Evolutionary conservation across 176 grass and related monocot genomes (phyloP).

Genomic region (Chrysopogon serrulatus): DNA sequence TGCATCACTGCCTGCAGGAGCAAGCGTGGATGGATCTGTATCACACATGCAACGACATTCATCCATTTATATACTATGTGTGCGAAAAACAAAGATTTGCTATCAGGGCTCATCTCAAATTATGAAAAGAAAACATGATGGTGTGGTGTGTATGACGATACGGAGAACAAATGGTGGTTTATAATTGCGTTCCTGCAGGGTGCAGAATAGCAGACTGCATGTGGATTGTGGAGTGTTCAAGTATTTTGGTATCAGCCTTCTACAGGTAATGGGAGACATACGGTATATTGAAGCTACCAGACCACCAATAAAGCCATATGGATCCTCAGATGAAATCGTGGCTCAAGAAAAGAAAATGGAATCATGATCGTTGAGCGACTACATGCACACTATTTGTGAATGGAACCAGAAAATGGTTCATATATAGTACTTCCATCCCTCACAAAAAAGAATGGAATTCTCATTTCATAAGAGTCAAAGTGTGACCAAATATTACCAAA

Average conservation of each 20-base stretch:
- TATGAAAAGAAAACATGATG: background rate
- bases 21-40: background rate
- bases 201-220: background rate
- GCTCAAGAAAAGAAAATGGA: background rate
- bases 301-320: background rate
- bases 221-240: background rate
- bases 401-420: no score
- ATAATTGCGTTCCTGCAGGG: background rate
- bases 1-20: no score
- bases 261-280: slow-evolving; percentile 17
- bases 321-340: background rate
- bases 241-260: background rate
- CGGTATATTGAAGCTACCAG: slow-evolving; percentile 18
- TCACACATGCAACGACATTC: no score
- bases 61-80: background rate
- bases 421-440: background rate
- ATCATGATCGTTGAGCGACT: background rate
- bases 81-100: no score
- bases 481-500: no score
- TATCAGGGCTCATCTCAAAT: background rate
- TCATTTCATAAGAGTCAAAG: no score
- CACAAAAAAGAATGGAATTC: no score
- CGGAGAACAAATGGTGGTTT: background rate
- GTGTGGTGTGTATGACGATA: background rate
- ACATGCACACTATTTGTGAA: no score